Percentiles rank a stretch among this genome's conserved stretches.
These are phyloP conservation scores for Tubosaeta sp. DNA, from an alignment of 768 basidiomycete genomes.

Conservation along the genomic window DNA sequence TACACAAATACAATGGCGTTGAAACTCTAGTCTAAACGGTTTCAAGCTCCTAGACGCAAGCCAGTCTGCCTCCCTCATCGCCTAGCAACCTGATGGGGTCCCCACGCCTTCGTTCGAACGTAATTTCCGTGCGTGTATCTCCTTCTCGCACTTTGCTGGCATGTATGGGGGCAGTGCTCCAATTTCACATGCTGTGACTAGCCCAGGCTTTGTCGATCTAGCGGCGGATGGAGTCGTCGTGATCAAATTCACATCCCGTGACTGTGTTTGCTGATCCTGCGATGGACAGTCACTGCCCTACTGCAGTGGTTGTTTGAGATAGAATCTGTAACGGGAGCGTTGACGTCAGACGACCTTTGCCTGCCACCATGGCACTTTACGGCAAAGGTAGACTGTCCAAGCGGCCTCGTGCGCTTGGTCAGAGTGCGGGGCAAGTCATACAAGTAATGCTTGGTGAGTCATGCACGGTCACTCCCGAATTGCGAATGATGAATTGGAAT, in stretches of 20 bases:
- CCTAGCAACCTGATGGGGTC: conserved; percentile 8
- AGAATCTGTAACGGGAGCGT: neutral
- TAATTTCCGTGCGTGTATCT: conserved; percentile 17
- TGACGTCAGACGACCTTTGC: conserved; percentile 2
- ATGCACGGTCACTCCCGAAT: neutral
- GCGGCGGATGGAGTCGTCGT: too few species aligned
- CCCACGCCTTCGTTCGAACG: conserved; percentile 12
- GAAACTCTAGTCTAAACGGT: neutral
- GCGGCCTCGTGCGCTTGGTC: conserved; percentile 13
- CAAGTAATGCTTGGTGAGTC: conserved; percentile 44
- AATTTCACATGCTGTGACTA: conserved; percentile 49
- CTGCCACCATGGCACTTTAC: conserved; percentile 6
- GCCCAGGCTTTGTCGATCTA: conserved; percentile 45
- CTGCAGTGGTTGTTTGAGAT: too few species aligned
- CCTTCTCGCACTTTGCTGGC: too few species aligned
- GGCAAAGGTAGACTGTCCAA: neutral
- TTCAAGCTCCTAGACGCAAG: neutral
- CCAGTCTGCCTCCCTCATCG: conserved; percentile 1
- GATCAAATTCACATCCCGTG: neutral
- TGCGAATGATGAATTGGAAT: neutral
- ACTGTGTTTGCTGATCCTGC: neutral
- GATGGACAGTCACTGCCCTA: neutral
- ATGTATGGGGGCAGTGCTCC: conserved; percentile 28
- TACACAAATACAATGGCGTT: too few species aligned
- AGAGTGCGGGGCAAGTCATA: conserved; percentile 38